These are phyloP conservation scores for Baorangia bicolor DNA, from an alignment of 768 basidiomycete species.

Conservation along the genomic window DNA sequence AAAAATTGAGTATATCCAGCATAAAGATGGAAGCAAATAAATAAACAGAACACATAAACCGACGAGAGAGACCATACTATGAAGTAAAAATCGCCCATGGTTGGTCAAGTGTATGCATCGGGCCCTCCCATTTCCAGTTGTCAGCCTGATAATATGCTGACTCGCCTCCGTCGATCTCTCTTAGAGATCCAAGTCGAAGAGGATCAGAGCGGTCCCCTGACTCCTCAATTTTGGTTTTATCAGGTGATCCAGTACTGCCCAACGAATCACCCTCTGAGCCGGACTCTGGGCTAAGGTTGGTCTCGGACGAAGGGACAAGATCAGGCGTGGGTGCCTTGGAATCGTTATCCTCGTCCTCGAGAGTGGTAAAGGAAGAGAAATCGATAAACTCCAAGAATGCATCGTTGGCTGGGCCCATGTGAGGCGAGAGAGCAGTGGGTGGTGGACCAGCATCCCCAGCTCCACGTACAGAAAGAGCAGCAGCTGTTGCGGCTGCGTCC, in stretches of 20 bases:
- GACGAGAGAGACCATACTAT: conserved; percentile 24
- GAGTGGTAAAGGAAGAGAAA: conserved; percentile 57
- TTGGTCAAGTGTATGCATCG: conserved; percentile 63
- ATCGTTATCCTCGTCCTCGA: conserved; percentile 55
- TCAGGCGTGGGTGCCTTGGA: conserved; percentile 78
- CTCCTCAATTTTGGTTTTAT: conserved; percentile 57
- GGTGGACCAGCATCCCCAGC: conserved; percentile 31
- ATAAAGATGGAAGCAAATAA: conserved; percentile 41
- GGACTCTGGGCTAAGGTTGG: conserved; percentile 77
- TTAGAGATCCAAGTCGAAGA: conserved; percentile 58
- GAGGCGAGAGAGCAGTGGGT: conserved; percentile 36
- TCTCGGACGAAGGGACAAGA: conserved; percentile 64
- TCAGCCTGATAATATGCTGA: conserved; percentile 56
- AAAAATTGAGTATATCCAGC: conserved; percentile 41
- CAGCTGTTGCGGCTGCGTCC: conserved; percentile 31
- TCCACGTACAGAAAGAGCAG: conserved; percentile 27
- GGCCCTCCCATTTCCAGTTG: conserved; percentile 73
- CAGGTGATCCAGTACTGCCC: conserved; percentile 44
- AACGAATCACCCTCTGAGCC: conserved; percentile 58
- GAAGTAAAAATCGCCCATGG: conserved; percentile 68
- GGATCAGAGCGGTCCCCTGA: conserved; percentile 42
- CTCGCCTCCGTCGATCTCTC: conserved; percentile 77
- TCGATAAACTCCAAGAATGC: conserved; percentile 59
- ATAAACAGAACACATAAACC: conserved; percentile 37
- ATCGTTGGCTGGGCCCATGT: conserved; percentile 35